Conservation (phyloP, 1,139 yeast species). For the Suhomyces yuchorum region DNA sequence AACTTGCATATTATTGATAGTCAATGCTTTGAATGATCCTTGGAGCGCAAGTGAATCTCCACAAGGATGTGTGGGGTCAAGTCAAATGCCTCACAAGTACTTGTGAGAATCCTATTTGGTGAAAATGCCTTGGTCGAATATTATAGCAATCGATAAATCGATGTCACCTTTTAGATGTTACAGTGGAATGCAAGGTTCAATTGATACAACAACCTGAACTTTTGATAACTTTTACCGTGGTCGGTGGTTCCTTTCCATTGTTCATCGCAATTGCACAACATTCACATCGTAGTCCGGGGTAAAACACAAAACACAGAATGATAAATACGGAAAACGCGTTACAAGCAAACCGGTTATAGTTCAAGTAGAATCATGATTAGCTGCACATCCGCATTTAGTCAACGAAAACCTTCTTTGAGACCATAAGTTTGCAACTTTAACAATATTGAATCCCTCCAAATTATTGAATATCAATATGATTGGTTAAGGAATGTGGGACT, state of each 20-base stretch:
- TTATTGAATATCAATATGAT: no score
- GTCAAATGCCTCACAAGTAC: not conserved
- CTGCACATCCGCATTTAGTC: not conserved
- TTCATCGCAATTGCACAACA: not conserved
- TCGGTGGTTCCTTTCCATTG: not conserved
- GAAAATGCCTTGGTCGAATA: not conserved
- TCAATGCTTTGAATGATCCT: not conserved
- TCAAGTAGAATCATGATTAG: not conserved
- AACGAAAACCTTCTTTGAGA: not conserved
- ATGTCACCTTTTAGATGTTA: not conserved
- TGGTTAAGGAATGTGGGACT: no score
- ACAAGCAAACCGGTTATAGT: not conserved
- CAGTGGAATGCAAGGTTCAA: not conserved
- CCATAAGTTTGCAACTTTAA: not conserved
- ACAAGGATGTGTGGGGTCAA: not conserved
- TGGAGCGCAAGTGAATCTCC: not conserved
- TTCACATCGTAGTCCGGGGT: not conserved
- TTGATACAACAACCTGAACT: not conserved
- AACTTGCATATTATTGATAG: not conserved
- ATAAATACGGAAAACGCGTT: not conserved
- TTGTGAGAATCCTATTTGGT: not conserved
- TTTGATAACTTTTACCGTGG: not conserved
- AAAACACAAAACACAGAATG: not conserved
- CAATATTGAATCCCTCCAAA: not conserved
- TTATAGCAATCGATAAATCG: not conserved